Conservation (phyloP, 139 green algal species). For the Diplosphaera chodatii region DNA sequence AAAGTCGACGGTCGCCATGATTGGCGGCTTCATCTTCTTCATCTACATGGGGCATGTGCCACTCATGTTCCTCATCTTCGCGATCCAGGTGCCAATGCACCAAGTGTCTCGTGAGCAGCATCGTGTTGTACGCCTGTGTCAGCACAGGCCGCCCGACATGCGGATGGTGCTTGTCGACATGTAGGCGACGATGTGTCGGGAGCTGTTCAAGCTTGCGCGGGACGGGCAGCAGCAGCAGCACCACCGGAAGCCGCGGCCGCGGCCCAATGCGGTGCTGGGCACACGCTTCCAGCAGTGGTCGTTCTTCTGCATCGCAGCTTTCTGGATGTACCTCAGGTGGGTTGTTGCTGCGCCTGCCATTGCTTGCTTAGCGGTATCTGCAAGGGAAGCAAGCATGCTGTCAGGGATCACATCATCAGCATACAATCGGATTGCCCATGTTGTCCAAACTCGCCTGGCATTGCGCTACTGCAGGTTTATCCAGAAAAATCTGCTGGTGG, state of each 20-base stretch:
- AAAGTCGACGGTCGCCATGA: slow-evolving; percentile 67
- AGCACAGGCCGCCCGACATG: too few species aligned
- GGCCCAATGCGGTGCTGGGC: not conserved
- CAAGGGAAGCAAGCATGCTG: too few species aligned
- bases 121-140: too few species aligned
- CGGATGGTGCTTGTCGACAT: too few species aligned
- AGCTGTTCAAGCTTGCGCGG: slow-evolving; percentile 75
- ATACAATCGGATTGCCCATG: too few species aligned
- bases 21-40: slow-evolving; percentile 59
- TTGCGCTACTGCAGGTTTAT: slow-evolving; percentile 62
- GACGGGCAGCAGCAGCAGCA: slow-evolving; percentile 39
- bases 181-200: slow-evolving; percentile 66
- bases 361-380: too few species aligned
- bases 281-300: slow-evolving; percentile 73
- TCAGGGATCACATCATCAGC: too few species aligned
- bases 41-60: slow-evolving; percentile 79
- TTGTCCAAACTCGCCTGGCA: too few species aligned
- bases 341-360: too few species aligned
- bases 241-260: slow-evolving; percentile 44
- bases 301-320: slow-evolving; percentile 83
- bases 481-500: slow-evolving; percentile 77
- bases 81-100: slow-evolving; percentile 80
- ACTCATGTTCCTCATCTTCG: slow-evolving; percentile 73
- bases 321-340: slow-evolving; percentile 88
- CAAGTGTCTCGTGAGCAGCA: too few species aligned